Percentiles rank a stretch among this genome's conserved stretches.
Conservation (phyloP, 345 rosid species). For the Citrus inodora region DNA sequence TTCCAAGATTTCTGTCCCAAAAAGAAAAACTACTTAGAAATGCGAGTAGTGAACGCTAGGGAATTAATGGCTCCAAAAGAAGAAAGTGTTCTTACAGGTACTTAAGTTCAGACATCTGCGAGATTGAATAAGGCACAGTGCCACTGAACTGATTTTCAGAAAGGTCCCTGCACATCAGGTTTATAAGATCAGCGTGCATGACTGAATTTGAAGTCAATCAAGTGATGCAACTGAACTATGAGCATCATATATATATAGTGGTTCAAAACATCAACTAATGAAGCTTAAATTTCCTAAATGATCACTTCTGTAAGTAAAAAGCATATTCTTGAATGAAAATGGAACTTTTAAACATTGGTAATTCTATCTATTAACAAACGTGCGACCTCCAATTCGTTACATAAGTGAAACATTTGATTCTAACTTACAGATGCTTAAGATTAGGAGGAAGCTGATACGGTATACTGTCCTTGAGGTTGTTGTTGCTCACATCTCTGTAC, state of each 20-base stretch:
- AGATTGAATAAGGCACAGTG: conserved; percentile 76
- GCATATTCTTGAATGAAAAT: neutral
- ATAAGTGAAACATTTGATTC: neutral
- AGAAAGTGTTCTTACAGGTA: conserved; percentile 50
- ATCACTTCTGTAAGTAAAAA: neutral
- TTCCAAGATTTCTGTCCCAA: conserved; percentile 58
- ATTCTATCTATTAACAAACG: neutral
- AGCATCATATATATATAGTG: neutral
- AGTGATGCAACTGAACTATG: neutral
- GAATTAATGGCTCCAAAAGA: neutral
- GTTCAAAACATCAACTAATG: neutral
- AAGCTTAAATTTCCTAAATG: neutral
- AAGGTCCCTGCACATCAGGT: conserved; percentile 62
- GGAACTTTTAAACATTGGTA: neutral
- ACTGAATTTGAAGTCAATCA: neutral
- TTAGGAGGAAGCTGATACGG: conserved; percentile 97
- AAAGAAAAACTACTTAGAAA: conserved; percentile 12
- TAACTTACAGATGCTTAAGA: conserved; percentile 54
- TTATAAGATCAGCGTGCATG: conserved; percentile 11
- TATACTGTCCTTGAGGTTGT: conserved; percentile 72
- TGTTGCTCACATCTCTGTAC: conserved; percentile 87
- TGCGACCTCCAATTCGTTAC: neutral
- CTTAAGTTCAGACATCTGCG: conserved; percentile 66
- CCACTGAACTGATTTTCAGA: conserved; percentile 77
- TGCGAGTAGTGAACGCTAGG: neutral